Conservation (phyloP, 2,329 filamentous ascomycete genomes). For the Calonectria pauciramosa region DNA sequence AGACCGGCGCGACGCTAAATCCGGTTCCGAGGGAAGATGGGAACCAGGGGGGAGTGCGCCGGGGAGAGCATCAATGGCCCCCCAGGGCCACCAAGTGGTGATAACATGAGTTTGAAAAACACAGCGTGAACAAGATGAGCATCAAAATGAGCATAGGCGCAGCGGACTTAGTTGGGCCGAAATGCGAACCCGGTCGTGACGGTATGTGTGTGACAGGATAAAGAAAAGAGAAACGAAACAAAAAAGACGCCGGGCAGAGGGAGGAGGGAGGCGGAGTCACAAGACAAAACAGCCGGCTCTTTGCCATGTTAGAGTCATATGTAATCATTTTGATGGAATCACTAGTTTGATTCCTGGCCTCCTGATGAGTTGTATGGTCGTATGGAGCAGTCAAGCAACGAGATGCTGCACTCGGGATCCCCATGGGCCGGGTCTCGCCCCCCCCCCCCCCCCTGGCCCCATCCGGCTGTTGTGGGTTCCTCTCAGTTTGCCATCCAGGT, state of each 20-base stretch:
- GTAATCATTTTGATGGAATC: neutral
- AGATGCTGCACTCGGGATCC: conserved; percentile 20
- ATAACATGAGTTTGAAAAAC: neutral
- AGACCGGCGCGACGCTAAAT: conserved; percentile 26
- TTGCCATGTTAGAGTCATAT: neutral
- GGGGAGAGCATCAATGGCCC: neutral
- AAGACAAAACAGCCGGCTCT: conserved; percentile 4
- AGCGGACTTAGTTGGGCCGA: neutral
- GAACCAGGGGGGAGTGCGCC: neutral
- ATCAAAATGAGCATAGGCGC: neutral
- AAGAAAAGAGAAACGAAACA: conserved; percentile 8
- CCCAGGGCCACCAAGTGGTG: neutral
- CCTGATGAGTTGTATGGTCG: neutral
- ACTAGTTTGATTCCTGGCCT: neutral
- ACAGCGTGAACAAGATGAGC: neutral
- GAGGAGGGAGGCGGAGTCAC: conserved; percentile 2
- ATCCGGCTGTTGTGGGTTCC: conserved; percentile 20
- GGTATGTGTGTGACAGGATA: neutral
- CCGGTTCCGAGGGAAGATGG: conserved; percentile 21
- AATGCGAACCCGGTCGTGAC: neutral
- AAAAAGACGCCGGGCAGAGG: neutral
- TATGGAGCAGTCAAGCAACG: neutral
- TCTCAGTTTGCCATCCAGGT: conserved; percentile 24
- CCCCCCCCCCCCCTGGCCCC: conserved; percentile 23
- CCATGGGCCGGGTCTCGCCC: conserved; percentile 33